phyloP scores from a whole-genome alignment of 768 basidiomycete genomes.

The Hericium coralloides region DNA sequence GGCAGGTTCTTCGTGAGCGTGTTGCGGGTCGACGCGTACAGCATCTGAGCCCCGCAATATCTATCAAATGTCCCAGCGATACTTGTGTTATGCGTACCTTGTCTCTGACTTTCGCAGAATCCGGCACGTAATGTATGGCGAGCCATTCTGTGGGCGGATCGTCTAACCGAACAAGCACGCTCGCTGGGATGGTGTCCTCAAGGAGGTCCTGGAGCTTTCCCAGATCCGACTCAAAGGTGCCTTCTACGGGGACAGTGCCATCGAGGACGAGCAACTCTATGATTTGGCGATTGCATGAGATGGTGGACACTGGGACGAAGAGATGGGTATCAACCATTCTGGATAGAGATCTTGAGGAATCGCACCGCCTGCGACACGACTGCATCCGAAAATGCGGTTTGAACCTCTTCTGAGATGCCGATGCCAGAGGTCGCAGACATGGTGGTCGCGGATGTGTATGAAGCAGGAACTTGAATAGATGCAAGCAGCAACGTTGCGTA shows the following conservation, averaged over 20 bases:
- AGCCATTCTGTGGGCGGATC: constrained; percentile 59
- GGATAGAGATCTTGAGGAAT: constrained; percentile 72
- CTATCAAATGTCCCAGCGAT: neutral
- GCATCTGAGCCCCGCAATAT: constrained; percentile 45
- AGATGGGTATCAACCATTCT: constrained; percentile 47
- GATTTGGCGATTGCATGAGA: constrained; percentile 17
- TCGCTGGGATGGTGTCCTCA: constrained; percentile 58
- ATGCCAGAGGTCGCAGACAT: constrained; percentile 80
- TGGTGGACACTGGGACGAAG: constrained; percentile 9
- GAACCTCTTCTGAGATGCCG: constrained; percentile 47
- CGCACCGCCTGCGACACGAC: constrained; percentile 41
- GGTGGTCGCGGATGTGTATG: constrained; percentile 2
- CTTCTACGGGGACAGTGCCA: constrained; percentile 35
- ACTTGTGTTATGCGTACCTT: constrained; percentile 41
- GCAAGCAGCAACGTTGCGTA: constrained; percentile 2
- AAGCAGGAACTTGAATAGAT: neutral
- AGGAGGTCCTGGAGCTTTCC: constrained; percentile 46
- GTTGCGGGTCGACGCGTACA: constrained; percentile 75
- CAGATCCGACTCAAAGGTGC: constrained; percentile 57
- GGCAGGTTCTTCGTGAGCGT: constrained; percentile 68
- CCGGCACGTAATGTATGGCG: constrained; percentile 74
- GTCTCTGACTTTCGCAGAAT: constrained; percentile 68
- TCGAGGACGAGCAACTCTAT: constrained; percentile 66
- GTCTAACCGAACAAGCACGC: constrained; percentile 62
- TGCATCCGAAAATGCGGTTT: constrained; percentile 48